Conservation (phyloP, 192 early-diverging fungal species). For the Coemansia biformis region DNA sequence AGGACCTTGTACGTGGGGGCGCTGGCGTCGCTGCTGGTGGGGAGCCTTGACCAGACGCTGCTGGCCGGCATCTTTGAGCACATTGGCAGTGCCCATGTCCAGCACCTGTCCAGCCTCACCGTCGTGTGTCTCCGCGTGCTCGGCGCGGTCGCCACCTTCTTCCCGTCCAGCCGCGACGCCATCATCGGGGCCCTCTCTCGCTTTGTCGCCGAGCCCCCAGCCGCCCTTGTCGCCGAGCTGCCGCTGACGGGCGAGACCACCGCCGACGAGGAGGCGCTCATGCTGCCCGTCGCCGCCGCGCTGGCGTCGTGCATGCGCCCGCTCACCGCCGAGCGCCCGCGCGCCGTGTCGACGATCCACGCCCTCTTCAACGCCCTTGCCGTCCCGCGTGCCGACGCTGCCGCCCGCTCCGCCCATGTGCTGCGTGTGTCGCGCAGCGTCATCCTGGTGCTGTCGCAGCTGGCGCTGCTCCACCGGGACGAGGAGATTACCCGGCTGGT, state of each 20-base stretch:
- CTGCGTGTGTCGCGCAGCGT: constrained; percentile 41
- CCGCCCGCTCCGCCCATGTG: constrained; percentile 2
- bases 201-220: constrained; percentile 31
- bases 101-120: constrained; percentile 24
- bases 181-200: constrained; percentile 4
- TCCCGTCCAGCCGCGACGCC: constrained; percentile 16
- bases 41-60: constrained; percentile 12
- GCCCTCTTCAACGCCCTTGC: constrained; percentile 38
- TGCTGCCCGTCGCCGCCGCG: constrained; percentile 29
- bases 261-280: constrained; percentile 11
- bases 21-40: constrained; percentile 29
- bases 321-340: background rate
- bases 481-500: constrained; percentile 55
- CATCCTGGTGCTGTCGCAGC: constrained; percentile 27
- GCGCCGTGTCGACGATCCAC: constrained; percentile 24
- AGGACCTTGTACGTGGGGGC: constrained; percentile 27
- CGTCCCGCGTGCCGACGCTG: constrained; percentile 8
- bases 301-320: constrained; percentile 18
- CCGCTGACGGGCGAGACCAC: constrained; percentile 3
- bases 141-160: constrained; percentile 19
- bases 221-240: constrained; percentile 15
- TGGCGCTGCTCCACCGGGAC: constrained; percentile 27
- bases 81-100: constrained; percentile 14
- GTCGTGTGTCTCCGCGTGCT: constrained; percentile 43
- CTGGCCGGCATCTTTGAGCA: constrained; percentile 26